A percentile compares a stretch with the other conserved stretches of the same genome.
These are phyloP conservation scores for Botryotinia convoluta DNA, from an alignment of 2,329 filamentous ascomycete genomes.

Conservation along the genomic window DNA sequence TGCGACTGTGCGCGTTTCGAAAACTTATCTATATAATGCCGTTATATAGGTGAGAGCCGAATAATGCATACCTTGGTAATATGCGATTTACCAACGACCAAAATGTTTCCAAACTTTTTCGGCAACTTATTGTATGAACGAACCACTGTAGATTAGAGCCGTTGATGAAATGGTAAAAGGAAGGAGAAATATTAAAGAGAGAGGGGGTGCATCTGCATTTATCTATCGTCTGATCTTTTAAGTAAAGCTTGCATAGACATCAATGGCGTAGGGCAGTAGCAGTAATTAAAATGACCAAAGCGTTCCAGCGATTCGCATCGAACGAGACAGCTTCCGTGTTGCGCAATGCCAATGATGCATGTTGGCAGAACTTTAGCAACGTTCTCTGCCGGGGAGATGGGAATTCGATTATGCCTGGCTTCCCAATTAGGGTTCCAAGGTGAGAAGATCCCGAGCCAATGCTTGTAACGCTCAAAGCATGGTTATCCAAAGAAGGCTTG, in stretches of 20 bases:
- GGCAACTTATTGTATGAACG: constrained; percentile 16
- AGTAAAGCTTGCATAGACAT: constrained; percentile 35
- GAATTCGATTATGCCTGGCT: constrained; percentile 20
- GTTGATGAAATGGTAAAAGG: constrained; percentile 30
- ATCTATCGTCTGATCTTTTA: constrained; percentile 38
- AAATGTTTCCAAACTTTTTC: constrained; percentile 28
- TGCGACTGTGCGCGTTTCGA: constrained; percentile 35
- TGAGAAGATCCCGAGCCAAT: constrained; percentile 31
- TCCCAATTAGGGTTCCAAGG: constrained; percentile 29
- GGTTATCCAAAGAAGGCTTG: constrained; percentile 4
- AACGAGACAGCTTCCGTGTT: constrained; percentile 48
- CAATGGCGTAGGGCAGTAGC: constrained; percentile 30
- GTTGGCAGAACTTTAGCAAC: constrained; percentile 22
- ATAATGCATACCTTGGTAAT: constrained; percentile 33
- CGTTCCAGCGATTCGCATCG: constrained; percentile 49
- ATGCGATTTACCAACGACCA: constrained; percentile 27
- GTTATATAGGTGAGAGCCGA: constrained; percentile 37
- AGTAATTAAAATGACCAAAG: constrained; percentile 42
- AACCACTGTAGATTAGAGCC: constrained; percentile 26
- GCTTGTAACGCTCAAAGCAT: constrained; percentile 22
- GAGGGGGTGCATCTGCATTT: constrained; percentile 37
- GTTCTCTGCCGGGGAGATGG: constrained; percentile 31
- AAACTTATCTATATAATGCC: constrained; percentile 34
- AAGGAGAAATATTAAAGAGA: constrained; percentile 28
- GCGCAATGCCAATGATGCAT: constrained; percentile 26